phyloP scores from a whole-genome alignment of 2,329 filamentous ascomycete species.

The Verticillium longisporum region DNA sequence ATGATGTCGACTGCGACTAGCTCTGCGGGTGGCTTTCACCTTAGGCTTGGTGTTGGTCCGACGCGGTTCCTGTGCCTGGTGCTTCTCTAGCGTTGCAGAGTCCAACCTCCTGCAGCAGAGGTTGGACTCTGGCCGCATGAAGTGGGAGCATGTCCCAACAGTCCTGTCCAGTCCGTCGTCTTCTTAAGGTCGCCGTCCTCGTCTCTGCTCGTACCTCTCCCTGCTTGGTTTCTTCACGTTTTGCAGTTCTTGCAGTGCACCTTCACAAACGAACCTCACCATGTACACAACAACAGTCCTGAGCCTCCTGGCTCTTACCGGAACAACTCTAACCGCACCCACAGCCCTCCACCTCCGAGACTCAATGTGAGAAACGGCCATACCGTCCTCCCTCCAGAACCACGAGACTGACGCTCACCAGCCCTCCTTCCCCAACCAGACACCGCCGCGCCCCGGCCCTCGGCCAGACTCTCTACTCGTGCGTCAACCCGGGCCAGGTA shows the following conservation, averaged over 20 bases:
- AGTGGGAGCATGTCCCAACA: not conserved
- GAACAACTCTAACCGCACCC: not conserved
- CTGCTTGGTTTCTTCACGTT: no score
- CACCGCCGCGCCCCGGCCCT: not conserved
- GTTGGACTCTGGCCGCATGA: not conserved
- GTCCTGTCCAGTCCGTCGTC: not conserved
- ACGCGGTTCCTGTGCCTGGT: not conserved
- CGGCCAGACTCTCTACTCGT: slow-evolving; percentile 13
- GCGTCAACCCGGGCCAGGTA: slow-evolving; percentile 25
- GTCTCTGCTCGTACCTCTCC: no score
- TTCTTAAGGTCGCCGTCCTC: not conserved
- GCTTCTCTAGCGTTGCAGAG: not conserved
- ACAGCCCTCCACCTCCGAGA: not conserved
- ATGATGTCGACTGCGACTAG: not conserved
- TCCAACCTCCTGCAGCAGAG: not conserved
- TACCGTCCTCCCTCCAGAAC: not conserved
- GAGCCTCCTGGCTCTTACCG: not conserved
- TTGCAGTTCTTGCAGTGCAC: not conserved
- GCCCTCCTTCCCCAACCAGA: not conserved
- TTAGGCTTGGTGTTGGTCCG: not conserved
- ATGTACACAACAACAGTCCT: not conserved
- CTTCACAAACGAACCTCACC: not conserved
- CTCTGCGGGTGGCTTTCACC: not conserved
- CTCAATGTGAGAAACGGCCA: not conserved
- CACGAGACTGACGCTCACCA: not conserved